Percentiles rank a stretch among this genome's conserved stretches.
Conservation (phyloP, 768 basidiomycete genomes). For the Cytidiella melzeri region DNA sequence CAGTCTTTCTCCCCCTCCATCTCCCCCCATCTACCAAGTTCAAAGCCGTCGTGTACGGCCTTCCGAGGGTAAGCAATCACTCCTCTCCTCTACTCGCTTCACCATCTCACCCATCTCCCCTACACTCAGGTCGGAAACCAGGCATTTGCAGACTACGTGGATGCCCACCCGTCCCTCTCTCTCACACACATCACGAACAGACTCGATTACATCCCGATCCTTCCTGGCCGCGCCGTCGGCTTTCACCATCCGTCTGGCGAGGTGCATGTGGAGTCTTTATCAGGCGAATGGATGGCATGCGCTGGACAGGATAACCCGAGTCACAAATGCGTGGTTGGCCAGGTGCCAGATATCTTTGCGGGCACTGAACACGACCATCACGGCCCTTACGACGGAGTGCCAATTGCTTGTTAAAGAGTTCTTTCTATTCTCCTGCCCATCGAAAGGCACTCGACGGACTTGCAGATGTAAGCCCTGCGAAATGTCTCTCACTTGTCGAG, state of each 20-base stretch:
- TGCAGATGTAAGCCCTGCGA: too few species aligned
- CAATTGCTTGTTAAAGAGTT: too few species aligned
- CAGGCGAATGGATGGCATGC: constrained; percentile 46
- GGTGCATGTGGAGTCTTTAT: constrained; percentile 34
- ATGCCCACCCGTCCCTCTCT: constrained; percentile 28
- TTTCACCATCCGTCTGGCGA: constrained; percentile 40
- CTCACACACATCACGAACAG: constrained; percentile 53
- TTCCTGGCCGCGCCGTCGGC: constrained; percentile 31
- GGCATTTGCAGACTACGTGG: constrained; percentile 53
- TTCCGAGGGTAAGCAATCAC: constrained; percentile 25
- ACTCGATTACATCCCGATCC: constrained; percentile 35
- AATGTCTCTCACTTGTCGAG: too few species aligned
- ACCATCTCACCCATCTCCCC: not conserved
- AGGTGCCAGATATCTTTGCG: constrained; percentile 44
- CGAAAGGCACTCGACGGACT: too few species aligned
- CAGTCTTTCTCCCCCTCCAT: constrained; percentile 48
- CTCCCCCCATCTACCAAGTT: constrained; percentile 29
- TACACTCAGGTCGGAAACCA: constrained; percentile 44
- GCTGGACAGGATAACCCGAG: constrained; percentile 57
- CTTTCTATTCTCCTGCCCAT: too few species aligned
- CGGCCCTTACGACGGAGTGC: constrained; percentile 37
- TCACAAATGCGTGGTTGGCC: constrained; percentile 43
- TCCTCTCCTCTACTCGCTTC: not conserved
- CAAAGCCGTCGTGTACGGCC: constrained; percentile 25
- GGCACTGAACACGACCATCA: constrained; percentile 40